Conservation (phyloP, 768 basidiomycete genomes). For the Kwoniella bestiolae region DNA sequence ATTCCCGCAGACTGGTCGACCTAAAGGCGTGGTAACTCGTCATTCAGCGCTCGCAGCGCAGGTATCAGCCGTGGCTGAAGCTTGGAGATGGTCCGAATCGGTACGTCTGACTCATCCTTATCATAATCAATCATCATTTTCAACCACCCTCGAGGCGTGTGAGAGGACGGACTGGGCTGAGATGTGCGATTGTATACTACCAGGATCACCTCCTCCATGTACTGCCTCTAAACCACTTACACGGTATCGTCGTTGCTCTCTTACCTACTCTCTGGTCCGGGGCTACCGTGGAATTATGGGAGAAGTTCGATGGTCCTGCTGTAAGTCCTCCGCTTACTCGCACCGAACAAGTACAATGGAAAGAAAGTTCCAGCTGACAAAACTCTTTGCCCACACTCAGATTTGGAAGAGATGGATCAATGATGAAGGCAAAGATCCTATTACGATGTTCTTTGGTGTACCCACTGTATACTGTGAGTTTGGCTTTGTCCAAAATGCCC, state of each 20-base stretch:
- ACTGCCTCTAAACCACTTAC: constrained; percentile 50
- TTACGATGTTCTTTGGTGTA: constrained; percentile 53
- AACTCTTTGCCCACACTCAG: neutral
- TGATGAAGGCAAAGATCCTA: constrained; percentile 28
- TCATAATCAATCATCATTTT: too few relatives aligned
- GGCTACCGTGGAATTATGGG: constrained; percentile 49
- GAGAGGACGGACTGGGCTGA: too few relatives aligned
- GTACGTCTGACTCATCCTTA: constrained; percentile 10
- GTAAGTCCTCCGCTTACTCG: too few relatives aligned
- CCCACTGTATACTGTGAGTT: constrained; percentile 49
- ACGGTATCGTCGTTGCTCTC: constrained; percentile 51
- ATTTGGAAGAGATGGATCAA: constrained; percentile 51
- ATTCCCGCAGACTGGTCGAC: constrained; percentile 39
- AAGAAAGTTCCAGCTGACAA: too few relatives aligned
- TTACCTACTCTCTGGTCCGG: constrained; percentile 49
- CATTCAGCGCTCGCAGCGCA: constrained; percentile 34
- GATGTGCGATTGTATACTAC: neutral
- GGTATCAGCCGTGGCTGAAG: constrained; percentile 24
- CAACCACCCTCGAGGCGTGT: too few relatives aligned
- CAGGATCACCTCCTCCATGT: constrained; percentile 34
- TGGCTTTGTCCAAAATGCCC: neutral
- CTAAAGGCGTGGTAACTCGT: constrained; percentile 38
- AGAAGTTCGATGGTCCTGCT: constrained; percentile 43
- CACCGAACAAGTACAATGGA: too few relatives aligned
- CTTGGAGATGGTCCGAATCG: constrained; percentile 29